Percentiles rank a stretch among this genome's conserved stretches.
These are phyloP conservation scores for Pseudognaphalium luteoalbum DNA, from an alignment of 129 eudicot genomes.

Conservation along the genomic window DNA sequence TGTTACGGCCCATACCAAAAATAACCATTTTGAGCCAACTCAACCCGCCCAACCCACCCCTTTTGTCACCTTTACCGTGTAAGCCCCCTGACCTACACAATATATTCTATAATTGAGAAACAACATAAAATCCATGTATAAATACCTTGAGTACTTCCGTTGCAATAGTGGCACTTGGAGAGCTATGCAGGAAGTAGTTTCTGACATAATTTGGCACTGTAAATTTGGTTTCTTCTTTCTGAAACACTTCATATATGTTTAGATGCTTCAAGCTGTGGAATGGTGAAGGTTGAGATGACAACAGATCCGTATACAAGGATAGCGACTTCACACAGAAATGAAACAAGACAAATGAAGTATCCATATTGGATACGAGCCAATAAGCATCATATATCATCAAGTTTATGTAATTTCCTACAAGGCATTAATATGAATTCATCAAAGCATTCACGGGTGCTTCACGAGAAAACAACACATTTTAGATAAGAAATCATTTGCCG, in stretches of 20 bases:
- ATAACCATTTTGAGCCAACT: neutral
- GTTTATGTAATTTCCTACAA: neutral
- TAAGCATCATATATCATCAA: neutral
- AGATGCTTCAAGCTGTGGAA: slow-evolving; percentile 27
- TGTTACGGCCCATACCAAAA: neutral
- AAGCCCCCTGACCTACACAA: neutral
- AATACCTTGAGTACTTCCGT: slow-evolving; percentile 12
- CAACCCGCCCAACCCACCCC: neutral
- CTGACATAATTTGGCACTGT: slow-evolving; percentile 12
- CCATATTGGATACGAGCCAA: neutral
- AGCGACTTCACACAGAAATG: neutral
- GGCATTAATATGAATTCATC: neutral
- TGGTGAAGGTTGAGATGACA: slow-evolving; percentile 21
- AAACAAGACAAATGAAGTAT: neutral
- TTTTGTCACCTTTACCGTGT: slow-evolving; percentile 1
- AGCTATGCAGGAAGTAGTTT: slow-evolving; percentile 27
- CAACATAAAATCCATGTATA: neutral
- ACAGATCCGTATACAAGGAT: slow-evolving; percentile 10
- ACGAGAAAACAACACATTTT: neutral
- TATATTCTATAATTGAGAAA: neutral
- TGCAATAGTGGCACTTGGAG: slow-evolving; percentile 26
- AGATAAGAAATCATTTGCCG: neutral
- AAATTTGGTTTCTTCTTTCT: slow-evolving; percentile 1
- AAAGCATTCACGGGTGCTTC: neutral
- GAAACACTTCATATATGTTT: slow-evolving; percentile 12